A percentile compares a stretch with the other conserved stretches of the same genome.
These are phyloP conservation scores for Elongisporangium prolatum DNA, from an alignment of 352 stramenopile genomes.

Conservation along the genomic window DNA sequence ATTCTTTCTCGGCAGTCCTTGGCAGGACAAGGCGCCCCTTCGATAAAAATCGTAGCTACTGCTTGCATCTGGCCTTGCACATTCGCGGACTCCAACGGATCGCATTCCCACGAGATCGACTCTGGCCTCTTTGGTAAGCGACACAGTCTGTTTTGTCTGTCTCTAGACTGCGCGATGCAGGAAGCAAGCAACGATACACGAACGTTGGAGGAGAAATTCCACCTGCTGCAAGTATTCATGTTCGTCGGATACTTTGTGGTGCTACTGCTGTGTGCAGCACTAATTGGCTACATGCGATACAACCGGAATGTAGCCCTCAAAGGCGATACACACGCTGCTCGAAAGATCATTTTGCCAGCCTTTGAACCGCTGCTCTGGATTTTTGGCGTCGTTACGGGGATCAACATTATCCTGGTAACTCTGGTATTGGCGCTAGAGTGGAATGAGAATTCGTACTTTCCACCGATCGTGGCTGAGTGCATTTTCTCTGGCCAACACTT, in stretches of 20 bases:
- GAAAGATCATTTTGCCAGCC: conserved; percentile 33
- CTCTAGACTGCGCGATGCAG: neutral
- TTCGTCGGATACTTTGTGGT: conserved; percentile 18
- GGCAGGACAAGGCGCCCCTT: neutral
- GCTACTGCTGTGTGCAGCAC: conserved; percentile 6
- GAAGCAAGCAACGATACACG: neutral
- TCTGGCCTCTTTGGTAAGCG: neutral
- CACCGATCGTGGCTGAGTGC: conserved; percentile 8
- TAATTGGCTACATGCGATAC: conserved; percentile 23
- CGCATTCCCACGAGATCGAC: neutral
- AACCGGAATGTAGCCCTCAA: conserved; percentile 14
- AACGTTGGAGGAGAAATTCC: neutral
- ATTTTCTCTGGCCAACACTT: conserved; percentile 30
- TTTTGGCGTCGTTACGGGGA: conserved; percentile 11
- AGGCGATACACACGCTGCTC: conserved; percentile 17
- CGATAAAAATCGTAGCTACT: neutral
- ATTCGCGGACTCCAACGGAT: neutral
- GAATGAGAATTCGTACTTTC: conserved; percentile 5
- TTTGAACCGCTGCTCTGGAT: conserved; percentile 48
- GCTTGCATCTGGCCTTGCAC: neutral
- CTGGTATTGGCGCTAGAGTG: conserved; percentile 3
- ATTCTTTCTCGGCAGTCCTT: neutral
- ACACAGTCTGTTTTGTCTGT: neutral
- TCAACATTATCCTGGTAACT: conserved; percentile 9
- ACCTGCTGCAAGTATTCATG: conserved; percentile 15